Evolutionary conservation across 2,329 filamentous ascomycete species (phyloP), one percentile per base, ranked within the genome.

Genomic region (Paraphoma chrysanthemicola): DNA sequence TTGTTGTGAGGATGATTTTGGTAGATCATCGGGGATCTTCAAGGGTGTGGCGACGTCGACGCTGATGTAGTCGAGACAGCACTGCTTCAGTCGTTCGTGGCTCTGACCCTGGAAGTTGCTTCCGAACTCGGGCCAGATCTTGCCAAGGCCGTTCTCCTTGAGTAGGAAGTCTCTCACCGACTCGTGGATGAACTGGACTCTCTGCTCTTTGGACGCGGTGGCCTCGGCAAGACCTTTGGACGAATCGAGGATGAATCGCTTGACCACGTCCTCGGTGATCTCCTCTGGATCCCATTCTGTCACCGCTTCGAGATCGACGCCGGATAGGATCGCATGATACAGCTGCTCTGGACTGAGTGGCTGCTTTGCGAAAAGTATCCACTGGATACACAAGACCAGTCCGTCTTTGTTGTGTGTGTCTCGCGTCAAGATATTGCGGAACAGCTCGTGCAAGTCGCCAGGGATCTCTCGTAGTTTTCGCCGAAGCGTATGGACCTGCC

Each of bases 391-490:
- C 6, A 67, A 10, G 0, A 63, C 23, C 1, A 63, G 49, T 11
- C 44, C 47, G 8, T 63, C 52, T 41, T 44, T 57, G 18, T 61
- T 55, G 14, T 50, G 39, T 4, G 56, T 30, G 23, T 88, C 84
- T 14, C 83, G 76, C 0, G 54, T 78, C 6, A 69, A 43, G 8
- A 66, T 63, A 14, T 83, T 71, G 2, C 72, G 74, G 56, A 89
- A 88, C 0, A 88, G 63, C 0, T 82, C 72, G 36, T 76, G 65
- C 0, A 88, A 70, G 0, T 74, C 72, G 6, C 49, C 48, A 0
- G 80, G 81, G 31, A 81, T 74, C 28, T 81, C 74, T 8, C 65
- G 18, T 1, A 83, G 68, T 54, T 67, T 70, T 51, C 70, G 57
- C 18, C 65, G 59, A 4, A 82, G 52, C 0, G 55, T 59, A 23